phyloP scores from a whole-genome alignment of 2,329 filamentous ascomycete species.

The Venturiaceae sp. region DNA sequence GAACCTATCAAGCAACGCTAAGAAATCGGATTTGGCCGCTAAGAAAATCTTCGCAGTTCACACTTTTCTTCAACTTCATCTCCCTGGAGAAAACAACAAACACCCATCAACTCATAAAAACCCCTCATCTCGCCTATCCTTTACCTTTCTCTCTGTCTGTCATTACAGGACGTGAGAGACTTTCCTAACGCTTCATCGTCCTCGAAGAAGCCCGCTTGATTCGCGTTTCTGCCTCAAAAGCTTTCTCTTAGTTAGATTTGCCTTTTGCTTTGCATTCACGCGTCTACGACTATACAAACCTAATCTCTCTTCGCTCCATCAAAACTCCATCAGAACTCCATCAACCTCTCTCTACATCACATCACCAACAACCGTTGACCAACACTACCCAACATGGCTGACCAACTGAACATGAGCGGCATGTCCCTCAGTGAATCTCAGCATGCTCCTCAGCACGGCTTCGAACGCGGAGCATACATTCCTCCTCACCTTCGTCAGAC shows the following conservation, averaged over 20 bases:
- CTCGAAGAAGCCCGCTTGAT: background rate
- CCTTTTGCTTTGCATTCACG: background rate
- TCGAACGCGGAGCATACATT: constrained; percentile 64
- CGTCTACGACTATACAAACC: background rate
- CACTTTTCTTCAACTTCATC: background rate
- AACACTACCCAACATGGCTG: constrained; percentile 53
- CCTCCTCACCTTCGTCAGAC: constrained; percentile 69
- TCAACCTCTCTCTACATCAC: background rate
- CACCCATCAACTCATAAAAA: background rate
- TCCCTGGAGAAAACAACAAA: background rate
- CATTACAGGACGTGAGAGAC: constrained; percentile 3
- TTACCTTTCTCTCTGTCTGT: background rate
- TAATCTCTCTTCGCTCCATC: background rate
- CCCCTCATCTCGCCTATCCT: background rate
- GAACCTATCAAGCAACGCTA: too few relatives aligned
- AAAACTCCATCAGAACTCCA: background rate
- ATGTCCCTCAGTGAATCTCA: constrained; percentile 60
- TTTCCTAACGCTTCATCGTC: background rate
- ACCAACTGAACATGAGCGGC: constrained; percentile 74
- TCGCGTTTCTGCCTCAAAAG: background rate
- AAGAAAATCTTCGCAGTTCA: background rate
- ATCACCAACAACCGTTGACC: background rate
- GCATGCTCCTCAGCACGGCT: constrained; percentile 43
- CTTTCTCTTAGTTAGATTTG: background rate
- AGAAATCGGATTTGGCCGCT: too few relatives aligned